phyloP scores from a whole-genome alignment of 2,329 filamentous ascomycete genomes.

The Emmonsia crescens region DNA sequence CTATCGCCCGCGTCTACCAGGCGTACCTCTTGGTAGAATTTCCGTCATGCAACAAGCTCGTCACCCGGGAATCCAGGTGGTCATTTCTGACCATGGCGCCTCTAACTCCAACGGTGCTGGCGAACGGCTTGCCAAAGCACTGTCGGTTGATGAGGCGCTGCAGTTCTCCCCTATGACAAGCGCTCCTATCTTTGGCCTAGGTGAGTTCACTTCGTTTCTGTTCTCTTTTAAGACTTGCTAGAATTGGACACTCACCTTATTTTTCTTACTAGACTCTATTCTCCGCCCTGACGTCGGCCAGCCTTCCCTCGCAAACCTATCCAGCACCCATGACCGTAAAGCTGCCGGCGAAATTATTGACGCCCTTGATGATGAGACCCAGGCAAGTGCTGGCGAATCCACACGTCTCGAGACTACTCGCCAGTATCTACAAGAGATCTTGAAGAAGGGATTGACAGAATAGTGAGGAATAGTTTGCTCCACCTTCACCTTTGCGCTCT shows the following conservation, averaged over 20 bases:
- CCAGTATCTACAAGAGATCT: conserved; percentile 61
- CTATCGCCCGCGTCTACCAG: background rate
- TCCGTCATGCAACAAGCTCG: conserved; percentile 31
- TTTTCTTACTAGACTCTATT: conserved; percentile 27
- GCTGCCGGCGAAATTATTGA: conserved; percentile 47
- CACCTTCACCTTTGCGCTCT: background rate
- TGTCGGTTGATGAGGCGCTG: conserved; percentile 38
- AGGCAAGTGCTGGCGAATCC: conserved; percentile 44
- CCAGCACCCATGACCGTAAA: conserved; percentile 39
- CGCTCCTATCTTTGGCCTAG: conserved; percentile 36
- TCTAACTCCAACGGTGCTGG: conserved; percentile 19
- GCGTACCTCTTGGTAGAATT: conserved; percentile 14
- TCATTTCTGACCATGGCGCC: conserved; percentile 26
- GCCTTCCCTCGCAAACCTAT: conserved; percentile 25
- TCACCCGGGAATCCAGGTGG: conserved; percentile 31
- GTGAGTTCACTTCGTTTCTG: conserved; percentile 18
- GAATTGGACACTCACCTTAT: background rate
- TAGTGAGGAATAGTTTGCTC: conserved; percentile 24
- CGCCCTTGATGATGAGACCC: conserved; percentile 60
- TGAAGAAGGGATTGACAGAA: conserved; percentile 51
- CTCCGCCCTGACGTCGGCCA: conserved; percentile 33
- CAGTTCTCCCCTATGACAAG: conserved; percentile 42
- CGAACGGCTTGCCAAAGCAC: conserved; percentile 24
- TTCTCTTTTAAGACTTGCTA: background rate
- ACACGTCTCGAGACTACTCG: conserved; percentile 60